Base-by-base conservation (phyloP, 805 yeast genomes). In the Scheffersomyces coipomensis region DNA sequence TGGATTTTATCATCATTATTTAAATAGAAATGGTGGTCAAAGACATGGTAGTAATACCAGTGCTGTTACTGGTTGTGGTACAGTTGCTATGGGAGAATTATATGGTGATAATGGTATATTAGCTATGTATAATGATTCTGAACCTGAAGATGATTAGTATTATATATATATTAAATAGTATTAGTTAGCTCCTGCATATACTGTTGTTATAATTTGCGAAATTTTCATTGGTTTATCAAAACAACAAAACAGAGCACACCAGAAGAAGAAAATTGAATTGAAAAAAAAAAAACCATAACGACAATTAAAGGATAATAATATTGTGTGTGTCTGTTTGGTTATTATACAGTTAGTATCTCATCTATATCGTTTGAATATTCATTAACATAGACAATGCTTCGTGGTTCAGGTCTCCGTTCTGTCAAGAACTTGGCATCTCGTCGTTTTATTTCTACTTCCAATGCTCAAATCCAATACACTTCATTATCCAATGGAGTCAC, bases 401-500 rank as follows among this genome's bases (percentile, higher is more conserved):
- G 73, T 65, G 73, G 73, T 45, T 47, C 63, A 37, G 52, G 54
- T 46, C 46, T 64, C 53, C 68, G 68, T 49, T 43, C 54, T 35
- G 56, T 62, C 29, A 55, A 46, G 39, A 46, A 43, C 39, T 47
- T 62, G 41, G 57, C 58, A 43, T 56, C 60, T 41, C 78, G 77
- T 64, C 83, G 87, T 66, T 65, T 77, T 53, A 69, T 80, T 55
- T 76, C 85, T 54, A 74, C 86, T 47, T 74, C 66, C 45, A 62
- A 56, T 53, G 65, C 81, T 43, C 76, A 76, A 60, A 80, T 90
- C 46, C 75, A 80, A 62, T 76, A 79, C 66, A 82, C 95, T 51
- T 79, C 85, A 44, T 71, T 86, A 52, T 66, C 82, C 48, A 85
- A 83, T 61, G 95, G 95, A 51, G 66, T 85, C 45, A 78, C 85